phyloP scores from a whole-genome alignment of 2,329 filamentous ascomycete genomes.

The Apiospora hydei region DNA sequence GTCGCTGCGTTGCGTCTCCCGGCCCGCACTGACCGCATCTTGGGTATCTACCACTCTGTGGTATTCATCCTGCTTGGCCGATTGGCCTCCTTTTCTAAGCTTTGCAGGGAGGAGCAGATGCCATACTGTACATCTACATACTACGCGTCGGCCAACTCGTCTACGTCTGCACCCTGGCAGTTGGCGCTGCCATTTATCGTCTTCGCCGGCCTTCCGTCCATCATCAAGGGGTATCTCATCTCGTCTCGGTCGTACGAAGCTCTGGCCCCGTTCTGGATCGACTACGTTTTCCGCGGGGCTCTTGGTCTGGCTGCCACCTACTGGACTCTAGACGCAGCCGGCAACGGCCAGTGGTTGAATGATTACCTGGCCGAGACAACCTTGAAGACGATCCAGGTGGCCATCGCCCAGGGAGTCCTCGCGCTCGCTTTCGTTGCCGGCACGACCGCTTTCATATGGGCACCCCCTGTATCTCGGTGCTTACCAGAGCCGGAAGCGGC shows the following conservation, averaged over 20 bases:
- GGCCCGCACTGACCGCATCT: constrained; percentile 69
- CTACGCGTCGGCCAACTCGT: constrained; percentile 90
- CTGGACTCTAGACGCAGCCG: constrained; percentile 89
- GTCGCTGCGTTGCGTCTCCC: constrained; percentile 78
- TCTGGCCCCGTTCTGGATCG: constrained; percentile 84
- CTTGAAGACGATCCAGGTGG: constrained; percentile 77
- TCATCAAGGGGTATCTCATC: constrained; percentile 80
- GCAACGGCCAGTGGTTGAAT: constrained; percentile 82
- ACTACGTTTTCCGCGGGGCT: constrained; percentile 77
- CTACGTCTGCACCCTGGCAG: constrained; percentile 92
- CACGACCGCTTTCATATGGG: constrained; percentile 84
- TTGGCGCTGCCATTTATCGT: constrained; percentile 80
- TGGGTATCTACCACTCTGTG: constrained; percentile 85
- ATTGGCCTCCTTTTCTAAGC: constrained; percentile 83
- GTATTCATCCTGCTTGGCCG: constrained; percentile 82
- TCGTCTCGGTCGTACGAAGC: constrained; percentile 89
- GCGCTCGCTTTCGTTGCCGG: constrained; percentile 84
- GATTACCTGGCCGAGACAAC: constrained; percentile 61
- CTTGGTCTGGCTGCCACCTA: constrained; percentile 80
- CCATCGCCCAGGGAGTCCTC: constrained; percentile 81
- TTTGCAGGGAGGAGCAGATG: constrained; percentile 98
- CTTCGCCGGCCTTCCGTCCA: constrained; percentile 73
- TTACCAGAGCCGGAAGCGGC: constrained; percentile 54
- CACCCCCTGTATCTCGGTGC: constrained; percentile 81
- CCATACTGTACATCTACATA: constrained; percentile 95